Percentiles rank a stretch among this genome's conserved stretches.
phyloP scores from a whole-genome alignment of 352 stramenopile species.

The Pythium aquatile region DNA sequence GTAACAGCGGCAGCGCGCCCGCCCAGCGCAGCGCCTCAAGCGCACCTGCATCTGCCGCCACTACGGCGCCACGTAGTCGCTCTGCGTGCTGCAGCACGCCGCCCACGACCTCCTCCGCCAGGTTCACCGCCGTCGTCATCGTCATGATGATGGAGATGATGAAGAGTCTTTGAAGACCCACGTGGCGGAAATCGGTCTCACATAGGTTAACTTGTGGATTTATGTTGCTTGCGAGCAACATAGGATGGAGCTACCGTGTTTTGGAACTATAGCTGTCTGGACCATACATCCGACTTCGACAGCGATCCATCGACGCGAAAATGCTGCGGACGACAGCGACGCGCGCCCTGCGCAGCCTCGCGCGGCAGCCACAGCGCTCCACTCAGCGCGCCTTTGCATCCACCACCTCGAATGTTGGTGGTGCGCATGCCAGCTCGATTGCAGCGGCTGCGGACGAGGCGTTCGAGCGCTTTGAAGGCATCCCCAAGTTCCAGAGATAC shows the following conservation, averaged over 20 bases:
- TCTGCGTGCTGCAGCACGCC: constrained; percentile 57
- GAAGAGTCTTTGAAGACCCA: neutral
- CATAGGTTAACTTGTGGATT: constrained; percentile 7
- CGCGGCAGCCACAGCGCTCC: neutral
- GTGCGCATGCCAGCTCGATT: constrained; percentile 2
- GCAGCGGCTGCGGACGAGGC: constrained; percentile 29
- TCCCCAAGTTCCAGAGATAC: constrained; percentile 56
- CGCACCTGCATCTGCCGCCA: constrained; percentile 55
- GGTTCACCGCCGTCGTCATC: constrained; percentile 35
- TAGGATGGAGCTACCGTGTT: neutral
- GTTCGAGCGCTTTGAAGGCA: constrained; percentile 56
- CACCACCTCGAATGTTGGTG: neutral
- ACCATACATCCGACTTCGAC: constrained; percentile 1
- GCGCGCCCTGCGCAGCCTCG: constrained; percentile 10
- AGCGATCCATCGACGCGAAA: constrained; percentile 1
- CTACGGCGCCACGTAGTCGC: constrained; percentile 42
- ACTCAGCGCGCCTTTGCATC: neutral
- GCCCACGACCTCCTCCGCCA: constrained; percentile 56
- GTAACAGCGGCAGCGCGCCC: constrained; percentile 57
- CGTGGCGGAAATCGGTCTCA: constrained; percentile 8
- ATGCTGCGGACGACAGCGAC: constrained; percentile 13
- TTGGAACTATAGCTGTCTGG: neutral
- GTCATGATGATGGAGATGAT: neutral
- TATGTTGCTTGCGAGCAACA: neutral
- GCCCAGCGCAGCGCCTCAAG: constrained; percentile 68